Evolutionary conservation across 2,329 filamentous ascomycete genomes (phyloP).

Genomic region (Aspergillus latus): DNA sequence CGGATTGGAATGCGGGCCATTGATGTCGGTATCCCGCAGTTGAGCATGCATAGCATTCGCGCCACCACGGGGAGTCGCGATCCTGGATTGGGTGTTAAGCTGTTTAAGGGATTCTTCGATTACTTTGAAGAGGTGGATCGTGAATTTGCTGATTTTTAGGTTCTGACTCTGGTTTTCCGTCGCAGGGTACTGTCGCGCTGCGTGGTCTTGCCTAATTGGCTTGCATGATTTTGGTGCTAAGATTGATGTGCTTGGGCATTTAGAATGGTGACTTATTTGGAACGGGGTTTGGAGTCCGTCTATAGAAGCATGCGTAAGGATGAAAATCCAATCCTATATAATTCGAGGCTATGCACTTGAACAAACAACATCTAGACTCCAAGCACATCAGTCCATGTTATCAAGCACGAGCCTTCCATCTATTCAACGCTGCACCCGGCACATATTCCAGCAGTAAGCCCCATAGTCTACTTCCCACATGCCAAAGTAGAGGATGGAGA

Average conservation of each 20-base stretch:
- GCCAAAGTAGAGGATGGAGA: conserved; percentile 1
- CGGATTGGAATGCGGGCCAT: conserved; percentile 78
- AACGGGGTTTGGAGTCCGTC: not conserved
- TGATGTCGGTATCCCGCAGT: conserved; percentile 84
- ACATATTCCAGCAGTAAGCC: too few species aligned
- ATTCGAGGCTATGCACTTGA: too few species aligned
- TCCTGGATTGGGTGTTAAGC: conserved; percentile 80
- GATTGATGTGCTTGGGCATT: not conserved
- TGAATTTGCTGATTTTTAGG: conserved; percentile 61
- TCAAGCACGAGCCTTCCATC: too few species aligned
- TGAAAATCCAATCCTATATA: not conserved
- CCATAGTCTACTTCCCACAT: not conserved
- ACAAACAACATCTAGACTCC: too few species aligned
- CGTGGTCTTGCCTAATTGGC: not conserved
- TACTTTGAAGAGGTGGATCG: conserved; percentile 79
- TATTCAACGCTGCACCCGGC: too few species aligned
- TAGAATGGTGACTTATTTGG: not conserved
- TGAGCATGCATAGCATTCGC: conserved; percentile 91
- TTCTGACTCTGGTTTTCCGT: not conserved
- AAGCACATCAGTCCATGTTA: too few species aligned
- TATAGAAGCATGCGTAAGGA: not conserved
- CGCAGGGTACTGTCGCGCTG: too few species aligned
- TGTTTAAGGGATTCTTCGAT: conserved; percentile 88
- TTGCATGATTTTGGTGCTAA: not conserved
- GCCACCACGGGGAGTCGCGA: conserved; percentile 84